Base-by-base conservation (phyloP, 257 asterid species). In the Solanum neorickii region DNA sequence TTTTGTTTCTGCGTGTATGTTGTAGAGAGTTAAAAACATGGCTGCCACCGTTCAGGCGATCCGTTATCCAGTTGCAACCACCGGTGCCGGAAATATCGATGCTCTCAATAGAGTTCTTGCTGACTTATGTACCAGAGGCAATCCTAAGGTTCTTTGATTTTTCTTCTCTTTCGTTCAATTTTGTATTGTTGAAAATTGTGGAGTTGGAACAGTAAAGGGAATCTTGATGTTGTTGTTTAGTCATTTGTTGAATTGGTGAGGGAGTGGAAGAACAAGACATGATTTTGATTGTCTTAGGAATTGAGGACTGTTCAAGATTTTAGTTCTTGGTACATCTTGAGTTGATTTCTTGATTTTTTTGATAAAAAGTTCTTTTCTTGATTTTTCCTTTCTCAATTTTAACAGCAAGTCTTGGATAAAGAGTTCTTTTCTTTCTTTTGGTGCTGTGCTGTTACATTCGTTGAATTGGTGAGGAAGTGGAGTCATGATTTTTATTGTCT, bases 81-180 rank as follows among this genome's bases (percentile, higher is more conserved):
- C 95, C 82, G 95, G 94, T 75, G 91, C 95, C 27, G 94, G 94
- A 21, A 93, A 93, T 88, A 87, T 94, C 35, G 99, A 97, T 75
- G 91, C 96, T 27, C 94, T 97, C 83, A 91, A 94, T 70, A 70
- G 21, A 70, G 76, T 70, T 70, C 76, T 70, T 70, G 42, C 76
- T 31, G 76, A 70, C 42, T 56, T 70, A 15, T 31, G 76, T 3
- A 15, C 76, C 6, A 70, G 76, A 70, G 42, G 42, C 13, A 70
- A 70, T 31, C 76, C 42, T 31, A 68, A 70, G 76, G 76, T 12
- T n/a, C n/a, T 56, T 74, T 9, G 29, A 15, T 41, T 12, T 41
- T 12, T 20, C 15, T 77, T 16, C 14, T 21, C 73, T 47, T 25
- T 60, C 2, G 84, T 5, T 66, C 21, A 65, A 41, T 83, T 89